Evolutionary conservation across 2,329 filamentous ascomycete species (phyloP), one percentile per base, ranked within the genome.

Genomic region (Sporothrix inflata): DNA sequence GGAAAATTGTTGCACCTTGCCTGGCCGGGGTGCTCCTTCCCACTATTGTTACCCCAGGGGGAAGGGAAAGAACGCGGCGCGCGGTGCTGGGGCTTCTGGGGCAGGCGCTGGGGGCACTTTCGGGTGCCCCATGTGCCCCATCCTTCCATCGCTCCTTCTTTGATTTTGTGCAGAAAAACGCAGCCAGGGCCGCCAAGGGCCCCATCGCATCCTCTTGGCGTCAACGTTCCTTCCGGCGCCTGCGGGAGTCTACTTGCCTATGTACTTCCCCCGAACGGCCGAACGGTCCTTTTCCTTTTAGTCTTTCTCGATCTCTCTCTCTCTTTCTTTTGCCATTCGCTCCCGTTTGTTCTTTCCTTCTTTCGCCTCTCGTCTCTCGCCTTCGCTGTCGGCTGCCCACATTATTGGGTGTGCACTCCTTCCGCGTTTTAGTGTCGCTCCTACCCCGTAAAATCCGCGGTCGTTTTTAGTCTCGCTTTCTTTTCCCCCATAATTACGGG

Each of bases 371-470:
- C n/a, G 30, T 6, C 30, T 34, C 30, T 34, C 30, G 30, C 30
- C 12, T n/a, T 53, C 5, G 34, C 57, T 7, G 38, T 24, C 11
- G 38, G 14, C 27, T 65, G 38, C 21, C n/a, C 30, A 19, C 47
- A 49, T 47, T 16, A 60, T 49, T 71, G 61, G 70, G 51, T 40
- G 67, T 69, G 34, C 51, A 34, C 49, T 45, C 63, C 45, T 72
- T 69, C 71, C 55, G n/a, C 55, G 19, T 42, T 51, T 63, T 57
- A 61, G 66, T 55, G 66, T 19, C 47, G 57, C 51, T 71, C 60
- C 71, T 51, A 40, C 67, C 67, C 71, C 71, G 61, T 72, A 72
- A 60, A 66, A 57, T 53, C 71, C 57, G 53, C 55, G 38, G 38
- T 19, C 51, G 19, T 19, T 27, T 14, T 14, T 61, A 65, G 57